These are phyloP conservation scores for Scheffersomyces quercinus DNA, from an alignment of 1,139 yeast species.

Conservation along the genomic window DNA sequence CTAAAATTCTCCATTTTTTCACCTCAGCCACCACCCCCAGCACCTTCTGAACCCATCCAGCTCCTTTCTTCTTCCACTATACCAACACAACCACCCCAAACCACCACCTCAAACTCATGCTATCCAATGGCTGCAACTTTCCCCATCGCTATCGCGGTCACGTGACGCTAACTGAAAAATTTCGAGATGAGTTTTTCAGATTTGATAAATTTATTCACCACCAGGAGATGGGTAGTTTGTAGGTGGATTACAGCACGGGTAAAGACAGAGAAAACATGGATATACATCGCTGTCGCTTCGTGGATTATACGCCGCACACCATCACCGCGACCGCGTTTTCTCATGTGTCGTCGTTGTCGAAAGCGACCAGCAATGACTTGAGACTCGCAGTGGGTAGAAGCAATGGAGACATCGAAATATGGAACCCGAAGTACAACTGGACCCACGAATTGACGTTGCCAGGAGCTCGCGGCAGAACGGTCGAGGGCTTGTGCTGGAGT, in stretches of 20 bases:
- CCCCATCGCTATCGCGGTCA: slow-evolving; percentile 2
- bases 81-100: not conserved
- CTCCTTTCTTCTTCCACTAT: too few relatives aligned
- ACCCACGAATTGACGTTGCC: slow-evolving; percentile 59
- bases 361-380: slow-evolving; percentile 58
- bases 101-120: not conserved
- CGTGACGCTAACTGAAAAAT: slow-evolving; percentile 4
- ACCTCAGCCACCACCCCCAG: too few relatives aligned
- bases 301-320: slow-evolving; percentile 84
- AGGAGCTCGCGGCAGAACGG: slow-evolving; percentile 81
- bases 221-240: not conserved
- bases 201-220: not conserved
- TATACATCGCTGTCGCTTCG: slow-evolving; percentile 90
- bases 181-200: slow-evolving; percentile 9
- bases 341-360: slow-evolving; percentile 51
- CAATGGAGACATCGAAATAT: slow-evolving; percentile 93
- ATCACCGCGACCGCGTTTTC: slow-evolving; percentile 85
- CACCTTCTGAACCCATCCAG: too few relatives aligned
- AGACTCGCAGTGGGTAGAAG: slow-evolving; percentile 90
- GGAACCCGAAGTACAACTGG: slow-evolving; percentile 81
- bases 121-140: not conserved
- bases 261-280: slow-evolving; percentile 44
- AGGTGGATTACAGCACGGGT: too few relatives aligned
- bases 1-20: too few relatives aligned
- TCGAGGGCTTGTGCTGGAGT: slow-evolving; percentile 90